Base-by-base conservation (phyloP, 1,284 basidiomycete species). In the Cerioporus squamosus region DNA sequence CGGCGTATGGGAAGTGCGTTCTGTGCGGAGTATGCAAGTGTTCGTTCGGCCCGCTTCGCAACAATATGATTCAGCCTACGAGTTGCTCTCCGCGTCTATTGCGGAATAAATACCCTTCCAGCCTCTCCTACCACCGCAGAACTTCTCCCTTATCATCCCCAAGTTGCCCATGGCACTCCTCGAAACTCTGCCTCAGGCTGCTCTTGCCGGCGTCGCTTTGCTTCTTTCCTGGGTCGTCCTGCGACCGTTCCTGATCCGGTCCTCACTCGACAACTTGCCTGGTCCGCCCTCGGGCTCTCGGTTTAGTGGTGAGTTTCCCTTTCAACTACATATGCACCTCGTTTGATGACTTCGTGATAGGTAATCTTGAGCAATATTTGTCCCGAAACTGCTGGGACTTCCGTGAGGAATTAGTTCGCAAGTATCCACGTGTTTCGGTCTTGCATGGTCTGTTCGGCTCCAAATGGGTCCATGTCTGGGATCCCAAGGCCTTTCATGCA, bases 401-500 rank as follows among this genome's bases (percentile, higher is more conserved):
- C 33, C 63, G 60, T 17, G 55, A 33, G 0, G 51, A 55, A 22
- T 17, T 65, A 12, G 20, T 20, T 17, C 31, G 36, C 39, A 53
- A 49, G 42, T 65, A 57, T 39, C 59, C 59, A 3, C 61, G 54
- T 5, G 57, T 60, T 10, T 14, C 31, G 1, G 7, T 44, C n/a
- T 22, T 65, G 8, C 45, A 49, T 22, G 61, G 33, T 2, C 45
- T 33, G 12, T 14, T 17, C 5, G 33, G 33, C 18, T 10, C 2
- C 9, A 43, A 43, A 14, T 54, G 54, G 55, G 55, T 72, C 15
- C 55, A 59, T 23, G 60, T 70, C n/a, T 59, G 56, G 24, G 71
- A 74, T 31, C 64, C 70, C 1, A 59, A 56, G 24, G 72, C 72
- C 0, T 53, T 74, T 47, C 66, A 72, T 38, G 60, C 61, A 24